Evolutionary conservation across 225 moss, liverwort and hornwort genomes (phyloP).

Genomic region (Marchantia paleacea): DNA sequence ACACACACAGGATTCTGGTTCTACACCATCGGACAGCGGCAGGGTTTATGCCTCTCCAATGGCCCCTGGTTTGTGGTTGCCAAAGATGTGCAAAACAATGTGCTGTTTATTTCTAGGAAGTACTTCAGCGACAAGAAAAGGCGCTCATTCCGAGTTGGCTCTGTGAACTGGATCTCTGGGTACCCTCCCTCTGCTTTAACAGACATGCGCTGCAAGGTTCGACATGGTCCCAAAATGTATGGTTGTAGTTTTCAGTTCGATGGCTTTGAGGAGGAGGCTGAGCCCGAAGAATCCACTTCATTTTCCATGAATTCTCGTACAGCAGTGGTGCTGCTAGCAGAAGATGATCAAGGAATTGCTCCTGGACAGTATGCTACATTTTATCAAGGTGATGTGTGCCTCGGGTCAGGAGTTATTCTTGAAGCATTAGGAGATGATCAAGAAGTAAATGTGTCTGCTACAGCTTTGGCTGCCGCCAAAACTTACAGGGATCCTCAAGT

Average conservation of each 20-base stretch:
- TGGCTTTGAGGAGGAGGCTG: slow-evolving; percentile 2
- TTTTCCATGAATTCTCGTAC: slow-evolving; percentile 16
- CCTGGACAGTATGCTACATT: slow-evolving; percentile 89
- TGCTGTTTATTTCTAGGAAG: slow-evolving; percentile 73
- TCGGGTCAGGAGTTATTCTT: slow-evolving; percentile 78
- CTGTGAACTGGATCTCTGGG: slow-evolving; percentile 82
- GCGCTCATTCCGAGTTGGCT: slow-evolving; percentile 67
- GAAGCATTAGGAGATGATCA: slow-evolving; percentile 58
- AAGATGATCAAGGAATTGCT: slow-evolving; percentile 95
- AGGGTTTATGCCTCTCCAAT: slow-evolving; percentile 82
- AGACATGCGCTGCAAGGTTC: slow-evolving; percentile 81
- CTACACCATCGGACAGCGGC: slow-evolving; percentile 91
- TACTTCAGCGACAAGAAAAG: slow-evolving; percentile 75
- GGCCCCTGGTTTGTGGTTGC: slow-evolving; percentile 99
- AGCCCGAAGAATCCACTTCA: not conserved
- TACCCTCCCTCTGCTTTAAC: slow-evolving; percentile 46
- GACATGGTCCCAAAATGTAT: slow-evolving; percentile 76
- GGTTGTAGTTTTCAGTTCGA: slow-evolving; percentile 59
- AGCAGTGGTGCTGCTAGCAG: slow-evolving; percentile 55
- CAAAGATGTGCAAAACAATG: slow-evolving; percentile 78
- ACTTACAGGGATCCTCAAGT: slow-evolving; percentile 18
- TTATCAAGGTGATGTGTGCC: slow-evolving; percentile 60
- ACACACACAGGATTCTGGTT: slow-evolving; percentile 97
- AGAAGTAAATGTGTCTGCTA: slow-evolving; percentile 47
- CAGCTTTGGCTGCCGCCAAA: slow-evolving; percentile 56